A percentile compares a stretch with the other conserved stretches of the same genome.
Evolutionary conservation across 1,284 basidiomycete species (phyloP).

Genomic region (Cryptococcus sp.): DNA sequence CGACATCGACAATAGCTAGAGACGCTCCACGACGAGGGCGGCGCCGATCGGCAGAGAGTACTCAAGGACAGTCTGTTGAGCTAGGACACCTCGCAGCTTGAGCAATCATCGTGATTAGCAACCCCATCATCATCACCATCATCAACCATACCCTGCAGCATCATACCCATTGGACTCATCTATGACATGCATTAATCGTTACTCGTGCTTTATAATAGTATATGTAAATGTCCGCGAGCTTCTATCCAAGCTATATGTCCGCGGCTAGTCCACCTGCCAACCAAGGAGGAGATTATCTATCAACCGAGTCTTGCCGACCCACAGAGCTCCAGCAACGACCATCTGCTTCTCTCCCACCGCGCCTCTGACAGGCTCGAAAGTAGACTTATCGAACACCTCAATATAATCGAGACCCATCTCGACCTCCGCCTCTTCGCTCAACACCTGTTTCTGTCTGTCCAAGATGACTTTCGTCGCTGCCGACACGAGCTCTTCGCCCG

Average conservation of each 20-base stretch:
- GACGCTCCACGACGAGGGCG: too few relatives aligned
- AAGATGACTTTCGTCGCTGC: conserved; percentile 49
- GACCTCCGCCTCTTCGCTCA: conserved; percentile 53
- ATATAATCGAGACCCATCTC: conserved; percentile 78
- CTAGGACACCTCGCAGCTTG: too few relatives aligned
- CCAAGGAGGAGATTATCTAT: conserved; percentile 91
- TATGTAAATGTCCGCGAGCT: neutral
- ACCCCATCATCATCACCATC: neutral
- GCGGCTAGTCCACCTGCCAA: conserved; percentile 44
- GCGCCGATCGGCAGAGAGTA: too few relatives aligned
- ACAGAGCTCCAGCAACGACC: conserved; percentile 84
- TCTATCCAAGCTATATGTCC: neutral
- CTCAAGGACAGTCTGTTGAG: too few relatives aligned
- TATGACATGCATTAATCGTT: neutral
- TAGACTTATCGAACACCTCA: conserved; percentile 78
- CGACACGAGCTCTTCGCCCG: conserved; percentile 59
- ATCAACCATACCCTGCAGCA: conserved; percentile 2
- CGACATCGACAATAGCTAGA: neutral
- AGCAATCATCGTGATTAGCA: too few relatives aligned
- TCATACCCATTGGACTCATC: neutral
- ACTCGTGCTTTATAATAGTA: neutral
- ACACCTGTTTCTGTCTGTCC: conserved; percentile 52
- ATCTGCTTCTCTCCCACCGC: conserved; percentile 57
- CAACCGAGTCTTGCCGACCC: conserved; percentile 81
- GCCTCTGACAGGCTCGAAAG: conserved; percentile 57